Evolutionary conservation across 805 yeast genomes (phyloP), one percentile per base, ranked within the genome.

Genomic region (Tetrapisispora namnaoensis): DNA sequence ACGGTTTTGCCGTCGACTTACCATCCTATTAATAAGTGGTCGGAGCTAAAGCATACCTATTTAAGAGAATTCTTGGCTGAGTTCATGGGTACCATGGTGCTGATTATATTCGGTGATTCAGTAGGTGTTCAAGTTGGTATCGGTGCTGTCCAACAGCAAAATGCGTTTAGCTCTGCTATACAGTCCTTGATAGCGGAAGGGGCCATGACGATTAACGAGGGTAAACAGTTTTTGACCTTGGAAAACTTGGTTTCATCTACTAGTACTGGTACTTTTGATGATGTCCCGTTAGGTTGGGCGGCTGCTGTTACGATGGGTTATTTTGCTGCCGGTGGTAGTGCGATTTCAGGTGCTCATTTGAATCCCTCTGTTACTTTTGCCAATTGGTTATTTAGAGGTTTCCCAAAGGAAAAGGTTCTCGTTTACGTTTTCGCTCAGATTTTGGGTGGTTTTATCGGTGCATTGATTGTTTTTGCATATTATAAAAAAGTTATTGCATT

Each of bases 321-420:
- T 55, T 66, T 69, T 47, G 65, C 70, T 8, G 69, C 78, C 38
- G 79, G 79, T 51, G 82, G 82, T 54, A 59, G 65, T 52, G 68
- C 70, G 11, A 66, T 76, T 47, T 75, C 80, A 37, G 81, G 80
- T 57, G 82, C 77, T n/a, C 82, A 77, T 60, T 58, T 77, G 51
- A 77, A 77, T 60, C 80, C 81, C 3, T 76, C 78, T 49, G 71
- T 76, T 35, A 76, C 81, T 1, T 45, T 77, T 9, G 60, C 72
- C 10, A 67, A 72, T 55, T 76, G 75, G 51, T 57, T 73, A 13
- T 77, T 65, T 55, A 70, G 82, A 61, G 75, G 74, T 8, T 77
- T 77, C 56, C 80, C 80, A 27, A 67, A 74, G 67, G 64, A 63
- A 47, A 76, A 76, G 52, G 69, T 74, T 21, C 74, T 72, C 20